phyloP scores from a whole-genome alignment of 306 rosid species.

The Myrica gale region DNA sequence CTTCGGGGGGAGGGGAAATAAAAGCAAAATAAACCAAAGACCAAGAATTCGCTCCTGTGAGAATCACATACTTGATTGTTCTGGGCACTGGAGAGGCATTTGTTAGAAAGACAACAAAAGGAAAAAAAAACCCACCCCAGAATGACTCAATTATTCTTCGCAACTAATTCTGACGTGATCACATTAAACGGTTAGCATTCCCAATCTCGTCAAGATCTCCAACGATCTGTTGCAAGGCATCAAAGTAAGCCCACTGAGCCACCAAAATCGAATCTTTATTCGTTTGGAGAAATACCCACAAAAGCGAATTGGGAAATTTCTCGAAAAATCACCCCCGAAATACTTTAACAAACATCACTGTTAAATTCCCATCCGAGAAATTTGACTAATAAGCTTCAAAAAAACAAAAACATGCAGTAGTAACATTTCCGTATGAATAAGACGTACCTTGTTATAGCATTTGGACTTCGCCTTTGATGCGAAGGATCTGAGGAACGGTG shows the following conservation, averaged over 20 bases:
- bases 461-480: constrained; percentile 10
- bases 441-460: constrained; percentile 25
- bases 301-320: neutral
- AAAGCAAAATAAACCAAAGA: neutral
- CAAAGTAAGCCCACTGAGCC: constrained; percentile 5
- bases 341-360: neutral
- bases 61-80: neutral
- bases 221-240: constrained; percentile 1
- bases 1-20: neutral
- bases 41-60: neutral
- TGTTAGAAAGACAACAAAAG: neutral
- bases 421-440: neutral
- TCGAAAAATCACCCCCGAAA: neutral
- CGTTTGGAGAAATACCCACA: neutral
- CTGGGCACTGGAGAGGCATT: neutral
- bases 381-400: neutral
- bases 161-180: neutral
- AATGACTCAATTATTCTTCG: constrained; percentile 1
- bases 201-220: constrained; percentile 8
- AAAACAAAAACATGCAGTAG: constrained; percentile 10
- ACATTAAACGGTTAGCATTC: neutral
- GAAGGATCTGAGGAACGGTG: constrained; percentile 36
- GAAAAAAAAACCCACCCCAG: neutral
- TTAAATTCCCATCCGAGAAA: constrained; percentile 8
- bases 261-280: constrained; percentile 2